Base-by-base conservation (phyloP, 2,329 filamentous ascomycete genomes). In the Bisporella sp. region DNA sequence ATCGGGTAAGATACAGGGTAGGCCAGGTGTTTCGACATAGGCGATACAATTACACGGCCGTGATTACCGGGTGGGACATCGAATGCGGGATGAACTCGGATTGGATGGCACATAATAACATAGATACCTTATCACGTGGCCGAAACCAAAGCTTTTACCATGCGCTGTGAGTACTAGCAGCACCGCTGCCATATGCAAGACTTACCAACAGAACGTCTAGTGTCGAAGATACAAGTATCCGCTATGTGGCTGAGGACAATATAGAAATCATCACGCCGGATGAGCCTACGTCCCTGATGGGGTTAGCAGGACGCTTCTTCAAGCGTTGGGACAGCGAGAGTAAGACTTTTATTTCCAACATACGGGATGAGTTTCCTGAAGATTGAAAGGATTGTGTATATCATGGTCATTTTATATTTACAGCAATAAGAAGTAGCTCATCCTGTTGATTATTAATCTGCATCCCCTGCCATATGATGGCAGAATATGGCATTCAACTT, bases 1-100 rank as follows among this genome's bases (percentile, higher is more conserved):
- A 63, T n/a, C 62, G 68, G 31, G 79, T 89, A 46, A 76, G 70
- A 53, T 92, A 81, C 66, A 79, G 75, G 46, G 78, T 96, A 45
- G 93, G 93, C 1, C 86, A 95, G 60, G 77, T 96, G 5, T 95
- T 97, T 64, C 78, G 77, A 45, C 93, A 99, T 68, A 81, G 76
- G 54, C 79, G 90, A 43, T 96, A 93, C 65, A 73, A 77, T 21
- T 96, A 92, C 65, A 73, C 84, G 45, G 91, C 85, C 13, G 78
- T 95, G 30, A 87, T 99, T 52, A 88, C 86, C 11, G 91, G 91
- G n/a, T 99, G 92, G 91, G 69, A 68, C 54, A 68, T 69, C 30
- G 73, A 75, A 55, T 85, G 76, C 62, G 77, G 70, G 72, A 73
- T 46, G 82, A 83, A 59, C 46, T 58, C 53, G 58, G 74, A 73